phyloP scores from a whole-genome alignment of 208 protist genomes.

The Leishmania tarentolae region DNA sequence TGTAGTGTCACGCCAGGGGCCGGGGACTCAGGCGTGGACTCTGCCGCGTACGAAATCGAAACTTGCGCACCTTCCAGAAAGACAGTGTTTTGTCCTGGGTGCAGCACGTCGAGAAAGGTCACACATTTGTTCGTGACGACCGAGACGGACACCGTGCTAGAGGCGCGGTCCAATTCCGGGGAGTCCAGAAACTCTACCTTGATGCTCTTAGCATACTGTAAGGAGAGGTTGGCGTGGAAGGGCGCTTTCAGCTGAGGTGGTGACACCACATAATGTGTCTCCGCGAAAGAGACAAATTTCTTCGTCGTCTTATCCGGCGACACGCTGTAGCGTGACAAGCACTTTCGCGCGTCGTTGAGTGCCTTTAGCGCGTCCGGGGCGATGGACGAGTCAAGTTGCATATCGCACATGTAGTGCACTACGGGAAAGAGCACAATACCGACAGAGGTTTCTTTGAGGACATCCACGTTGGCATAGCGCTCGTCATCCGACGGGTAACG shows the following conservation, averaged over 20 bases:
- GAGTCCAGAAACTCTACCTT: conserved; percentile 37
- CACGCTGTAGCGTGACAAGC: conserved; percentile 39
- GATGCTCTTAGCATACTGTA: conserved; percentile 69
- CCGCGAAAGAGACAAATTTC: conserved; percentile 41
- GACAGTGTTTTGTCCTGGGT: conserved; percentile 11
- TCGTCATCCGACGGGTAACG: conserved; percentile 32
- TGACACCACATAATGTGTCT: conserved; percentile 63
- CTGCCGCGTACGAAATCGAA: conserved; percentile 21
- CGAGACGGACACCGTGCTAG: conserved; percentile 23
- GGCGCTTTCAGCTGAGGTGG: conserved; percentile 39
- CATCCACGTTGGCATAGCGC: conserved; percentile 30
- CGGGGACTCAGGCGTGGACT: conserved; percentile 19
- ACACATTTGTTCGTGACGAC: conserved; percentile 36
- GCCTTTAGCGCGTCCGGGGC: conserved; percentile 60
- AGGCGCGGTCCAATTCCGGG: conserved; percentile 11
- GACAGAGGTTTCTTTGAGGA: conserved; percentile 71
- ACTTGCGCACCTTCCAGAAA: conserved; percentile 28
- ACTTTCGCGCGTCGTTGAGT: conserved; percentile 65
- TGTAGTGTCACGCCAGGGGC: conserved; percentile 20
- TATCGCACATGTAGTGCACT: conserved; percentile 71
- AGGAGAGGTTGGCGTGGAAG: conserved; percentile 45
- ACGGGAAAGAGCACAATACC: conserved; percentile 83
- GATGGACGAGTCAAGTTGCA: conserved; percentile 59
- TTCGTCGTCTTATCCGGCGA: conserved; percentile 10
- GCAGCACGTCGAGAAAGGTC: conserved; percentile 22